Evolutionary conservation across 306 rosid genomes (phyloP), one percentile per base, ranked within the genome.

Genomic region (Trichosanthes truncata): DNA sequence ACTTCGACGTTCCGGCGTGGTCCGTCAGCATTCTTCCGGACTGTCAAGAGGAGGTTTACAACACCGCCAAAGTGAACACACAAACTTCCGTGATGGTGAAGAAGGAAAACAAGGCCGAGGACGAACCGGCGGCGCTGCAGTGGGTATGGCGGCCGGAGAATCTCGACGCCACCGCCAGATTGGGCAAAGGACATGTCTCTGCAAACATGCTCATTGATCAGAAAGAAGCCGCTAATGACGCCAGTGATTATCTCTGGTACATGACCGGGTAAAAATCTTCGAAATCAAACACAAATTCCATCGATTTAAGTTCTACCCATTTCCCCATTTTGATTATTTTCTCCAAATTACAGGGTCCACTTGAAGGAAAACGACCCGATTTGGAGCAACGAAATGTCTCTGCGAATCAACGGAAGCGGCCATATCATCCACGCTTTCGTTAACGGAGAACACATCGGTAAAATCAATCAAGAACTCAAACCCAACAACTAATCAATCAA

Each of bases 131-230:
- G 7, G 52, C 86, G 29, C 82, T 89, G n/a, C 69, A 74, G 0
- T 90, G 92, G 91, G 5, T 45, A 6, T 90, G 95, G 95, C 81
- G 87, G 65, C 77, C 92, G 29, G 92, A 90, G 79, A 79, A 36
- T 33, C 31, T 82, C 43, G 81, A 84, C 23, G 48, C 69, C 72
- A 77, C 83, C 56, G 15, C 33, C 0, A 76, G 86, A 26, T 52
- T 43, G 23, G 87, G 84, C 1, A 80, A 55, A 63, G 83, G 81
- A 23, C 69, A 80, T 1, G 63, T 61, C 36, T 17, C 78, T 23
- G 82, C 73, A 9, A 31, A 83, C 20, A 2, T 2, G 69, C 83
- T 87, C 2, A 0, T 87, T 38, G 95, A 90, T 78, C 90, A 90
- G 76, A 90, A 87, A 51, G 82, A 62, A 0, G 84, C n/a, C 49